Evolutionary conservation across 2,329 filamentous ascomycete genomes (phyloP).

Genomic region (Aspergillus fijiensis): DNA sequence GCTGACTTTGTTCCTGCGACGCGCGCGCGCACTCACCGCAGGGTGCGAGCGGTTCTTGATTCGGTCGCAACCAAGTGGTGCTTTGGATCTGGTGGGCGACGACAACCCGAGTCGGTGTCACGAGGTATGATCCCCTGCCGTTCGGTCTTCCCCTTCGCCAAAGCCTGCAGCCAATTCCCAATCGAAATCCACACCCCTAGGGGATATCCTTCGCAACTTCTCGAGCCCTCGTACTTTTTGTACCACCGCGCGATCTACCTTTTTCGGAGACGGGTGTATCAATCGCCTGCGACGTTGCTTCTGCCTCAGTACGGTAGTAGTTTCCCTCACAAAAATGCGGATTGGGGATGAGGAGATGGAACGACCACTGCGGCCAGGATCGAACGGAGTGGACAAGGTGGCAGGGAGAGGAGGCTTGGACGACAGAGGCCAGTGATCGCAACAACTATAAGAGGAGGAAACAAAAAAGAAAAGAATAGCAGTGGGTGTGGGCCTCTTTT

Average conservation of each 20-base stretch:
- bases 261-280: not conserved
- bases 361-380: not conserved
- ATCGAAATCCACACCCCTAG: not conserved
- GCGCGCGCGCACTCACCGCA: not conserved
- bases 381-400: not conserved
- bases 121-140: slow-evolving; percentile 7
- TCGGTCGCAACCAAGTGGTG: not conserved
- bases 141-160: slow-evolving; percentile 3
- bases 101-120: slow-evolving; percentile 8
- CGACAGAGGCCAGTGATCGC: slow-evolving; percentile 5
- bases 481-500: slow-evolving; percentile 21
- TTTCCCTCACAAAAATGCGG: not conserved
- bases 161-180: slow-evolving; percentile 8
- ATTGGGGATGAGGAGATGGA: not conserved
- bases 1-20: not conserved
- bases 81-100: not conserved
- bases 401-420: not conserved
- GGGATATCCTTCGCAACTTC: slow-evolving; percentile 5
- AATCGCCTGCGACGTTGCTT: not conserved
- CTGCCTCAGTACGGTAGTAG: not conserved
- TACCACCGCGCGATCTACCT: slow-evolving; percentile 4
- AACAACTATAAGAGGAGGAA: slow-evolving; percentile 1
- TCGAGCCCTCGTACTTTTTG: not conserved
- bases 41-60: not conserved
- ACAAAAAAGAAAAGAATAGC: slow-evolving; percentile 5